Conservation (phyloP, 2,329 filamentous ascomycete genomes). For the Keithomyces neogunnii region DNA sequence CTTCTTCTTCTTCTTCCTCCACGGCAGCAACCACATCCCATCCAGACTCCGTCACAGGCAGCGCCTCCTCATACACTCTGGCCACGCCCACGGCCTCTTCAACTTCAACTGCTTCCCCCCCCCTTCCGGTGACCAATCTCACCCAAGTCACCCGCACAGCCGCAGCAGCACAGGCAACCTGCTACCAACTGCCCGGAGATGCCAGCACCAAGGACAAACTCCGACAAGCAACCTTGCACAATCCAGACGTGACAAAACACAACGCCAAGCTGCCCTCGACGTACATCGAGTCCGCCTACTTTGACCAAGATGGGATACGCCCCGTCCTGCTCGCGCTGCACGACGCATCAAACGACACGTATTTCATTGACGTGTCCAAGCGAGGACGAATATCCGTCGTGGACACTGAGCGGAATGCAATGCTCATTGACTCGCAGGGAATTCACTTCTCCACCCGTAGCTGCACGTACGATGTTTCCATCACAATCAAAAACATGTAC, state of each 20-base stretch:
- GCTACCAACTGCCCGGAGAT: slow-evolving; percentile 20
- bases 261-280: slow-evolving; percentile 25
- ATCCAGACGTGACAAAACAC: slow-evolving; percentile 18
- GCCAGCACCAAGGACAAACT: slow-evolving; percentile 12
- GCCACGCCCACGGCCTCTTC: not conserved
- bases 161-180: slow-evolving; percentile 18
- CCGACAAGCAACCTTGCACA: slow-evolving; percentile 22
- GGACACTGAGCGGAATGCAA: slow-evolving; percentile 20
- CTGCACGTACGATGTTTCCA: slow-evolving; percentile 24
- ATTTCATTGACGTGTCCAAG: slow-evolving; percentile 26
- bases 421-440: slow-evolving; percentile 23
- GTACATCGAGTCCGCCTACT: slow-evolving; percentile 28
- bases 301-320: slow-evolving; percentile 21
- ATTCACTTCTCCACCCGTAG: slow-evolving; percentile 25
- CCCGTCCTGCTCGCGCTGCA: slow-evolving; percentile 25
- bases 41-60: not conserved
- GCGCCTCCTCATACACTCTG: not conserved
- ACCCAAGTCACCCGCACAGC: slow-evolving; percentile 23
- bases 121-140: slow-evolving; percentile 22
- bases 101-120: not conserved
- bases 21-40: not conserved
- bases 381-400: slow-evolving; percentile 22
- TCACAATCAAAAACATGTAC: slow-evolving; percentile 24
- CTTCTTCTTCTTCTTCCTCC: not conserved
- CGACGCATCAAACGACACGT: slow-evolving; percentile 17